These are phyloP conservation scores for Leccinellum albellum DNA, from an alignment of 768 basidiomycete genomes.

Conservation along the genomic window DNA sequence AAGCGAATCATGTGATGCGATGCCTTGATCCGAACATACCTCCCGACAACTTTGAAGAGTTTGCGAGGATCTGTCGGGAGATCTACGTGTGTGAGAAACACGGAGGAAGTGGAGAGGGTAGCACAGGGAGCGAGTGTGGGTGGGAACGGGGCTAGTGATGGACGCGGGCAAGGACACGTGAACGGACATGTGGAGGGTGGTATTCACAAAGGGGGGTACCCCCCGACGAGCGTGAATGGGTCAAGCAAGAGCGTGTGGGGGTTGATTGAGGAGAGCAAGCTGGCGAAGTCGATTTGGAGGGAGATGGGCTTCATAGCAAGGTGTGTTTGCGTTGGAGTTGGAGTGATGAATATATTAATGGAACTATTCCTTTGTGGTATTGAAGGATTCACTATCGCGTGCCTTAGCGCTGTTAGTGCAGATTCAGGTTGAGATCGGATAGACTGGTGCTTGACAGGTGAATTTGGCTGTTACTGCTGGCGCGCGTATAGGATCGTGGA, in stretches of 20 bases:
- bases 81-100: constrained; percentile 90
- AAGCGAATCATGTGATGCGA: constrained; percentile 73
- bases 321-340: constrained; percentile 23
- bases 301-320: constrained; percentile 37
- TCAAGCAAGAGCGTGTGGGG: constrained; percentile 72
- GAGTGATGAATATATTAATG: background rate
- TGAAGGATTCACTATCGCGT: background rate
- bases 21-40: constrained; percentile 91
- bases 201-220: constrained; percentile 15
- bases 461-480: background rate
- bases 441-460: too few relatives aligned
- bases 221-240: constrained; percentile 44
- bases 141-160: background rate
- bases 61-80: constrained; percentile 81
- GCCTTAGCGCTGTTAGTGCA: background rate
- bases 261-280: constrained; percentile 81
- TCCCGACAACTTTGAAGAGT: too few relatives aligned
- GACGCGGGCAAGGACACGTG: background rate
- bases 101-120: constrained; percentile 70
- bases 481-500: background rate
- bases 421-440: background rate
- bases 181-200: background rate
- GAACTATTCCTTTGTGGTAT: background rate
- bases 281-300: constrained; percentile 65
- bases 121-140: constrained; percentile 7